A percentile compares a stretch with the other conserved stretches of the same genome.
These are phyloP conservation scores for Leishmania martiniquensis DNA, from an alignment of 208 protist genomes.

Conservation along the genomic window DNA sequence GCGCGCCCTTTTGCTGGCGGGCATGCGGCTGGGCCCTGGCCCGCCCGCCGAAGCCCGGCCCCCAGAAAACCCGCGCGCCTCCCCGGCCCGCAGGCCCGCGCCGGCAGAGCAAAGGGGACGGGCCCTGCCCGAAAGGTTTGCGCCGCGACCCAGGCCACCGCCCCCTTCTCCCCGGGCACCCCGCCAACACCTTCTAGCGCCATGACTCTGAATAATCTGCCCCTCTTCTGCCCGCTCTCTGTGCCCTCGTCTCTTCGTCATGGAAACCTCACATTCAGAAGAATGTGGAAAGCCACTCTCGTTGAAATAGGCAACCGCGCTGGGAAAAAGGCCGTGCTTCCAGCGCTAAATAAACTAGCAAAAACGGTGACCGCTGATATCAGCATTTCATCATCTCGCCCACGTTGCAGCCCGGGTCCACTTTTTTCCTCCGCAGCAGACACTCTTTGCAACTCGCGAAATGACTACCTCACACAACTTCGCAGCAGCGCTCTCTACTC, in stretches of 20 bases:
- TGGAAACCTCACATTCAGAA: neutral
- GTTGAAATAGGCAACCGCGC: conserved; percentile 13
- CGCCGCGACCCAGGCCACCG: too few relatives aligned
- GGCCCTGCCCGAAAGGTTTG: too few relatives aligned
- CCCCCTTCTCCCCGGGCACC: too few relatives aligned
- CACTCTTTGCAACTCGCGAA: conserved; percentile 5
- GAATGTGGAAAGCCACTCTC: conserved; percentile 18
- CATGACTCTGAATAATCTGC: neutral
- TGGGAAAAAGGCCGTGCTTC: neutral
- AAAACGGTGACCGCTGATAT: neutral
- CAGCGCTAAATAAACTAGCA: neutral
- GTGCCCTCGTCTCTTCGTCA: neutral
- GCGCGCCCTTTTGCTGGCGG: too few relatives aligned
- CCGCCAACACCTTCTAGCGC: too few relatives aligned
- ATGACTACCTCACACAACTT: conserved; percentile 7
- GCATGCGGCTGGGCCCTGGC: too few relatives aligned
- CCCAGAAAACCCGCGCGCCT: too few relatives aligned
- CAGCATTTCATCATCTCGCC: neutral
- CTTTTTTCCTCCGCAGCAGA: conserved; percentile 9
- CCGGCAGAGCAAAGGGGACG: too few relatives aligned
- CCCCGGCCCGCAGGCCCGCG: too few relatives aligned
- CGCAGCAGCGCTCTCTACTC: conserved; percentile 19
- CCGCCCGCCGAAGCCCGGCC: too few relatives aligned
- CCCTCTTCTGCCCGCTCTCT: neutral
- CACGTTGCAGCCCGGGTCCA: neutral